Base-by-base conservation (phyloP, 1,139 yeast genomes). In the Schizosaccharomyces versatilis region DNA sequence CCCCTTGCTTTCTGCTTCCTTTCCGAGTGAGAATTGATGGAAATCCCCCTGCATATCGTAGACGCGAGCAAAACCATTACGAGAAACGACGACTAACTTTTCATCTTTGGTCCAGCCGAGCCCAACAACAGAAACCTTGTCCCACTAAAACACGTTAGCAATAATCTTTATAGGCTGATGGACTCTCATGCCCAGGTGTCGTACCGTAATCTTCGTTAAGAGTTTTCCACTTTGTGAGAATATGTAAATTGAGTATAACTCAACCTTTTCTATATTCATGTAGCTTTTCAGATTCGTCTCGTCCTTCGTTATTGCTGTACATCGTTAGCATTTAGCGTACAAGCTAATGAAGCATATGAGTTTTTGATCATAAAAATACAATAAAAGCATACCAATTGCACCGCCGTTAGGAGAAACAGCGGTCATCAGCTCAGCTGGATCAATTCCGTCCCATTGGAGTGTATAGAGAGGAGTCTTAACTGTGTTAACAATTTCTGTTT, bases 31-130 rank as follows among this genome's bases (percentile, higher is more conserved):
- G 55, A 68, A 74, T 51, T 80, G 84, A 53, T 74, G 72, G 62
- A 80, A 79, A 55, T 76, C 78, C 5, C 85, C 84, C 41, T 76
- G 76, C 59, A 83, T 78, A 61, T 84, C 88, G 64, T 86, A 88
- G 53, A 74, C 69, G 58, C 95, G 69, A 47, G 76, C 76, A 41
- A 71, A 70, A 1, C 85, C 94, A 57, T 73, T 72, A 44, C 73
- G 74, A 38, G 82, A 67, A 0, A 84, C 75, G 8, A 85, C 76
- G 17, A 81, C 67, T 56, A 86, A 70, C 55, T 76, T 73, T 60
- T 84, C 94, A 14, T 68, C 66, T 1, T 60, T 57, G 56, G 76
- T 65, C 77, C 79, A 78, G 47, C 78, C 79, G 24, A 81, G 73
- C 8, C 76, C 75, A 0, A 76, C 70, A 54, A 84, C 76, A 7